Evolutionary conservation across 2,329 filamentous ascomycete species (phyloP), one percentile per base, ranked within the genome.

Genomic region (Periconia digitata): DNA sequence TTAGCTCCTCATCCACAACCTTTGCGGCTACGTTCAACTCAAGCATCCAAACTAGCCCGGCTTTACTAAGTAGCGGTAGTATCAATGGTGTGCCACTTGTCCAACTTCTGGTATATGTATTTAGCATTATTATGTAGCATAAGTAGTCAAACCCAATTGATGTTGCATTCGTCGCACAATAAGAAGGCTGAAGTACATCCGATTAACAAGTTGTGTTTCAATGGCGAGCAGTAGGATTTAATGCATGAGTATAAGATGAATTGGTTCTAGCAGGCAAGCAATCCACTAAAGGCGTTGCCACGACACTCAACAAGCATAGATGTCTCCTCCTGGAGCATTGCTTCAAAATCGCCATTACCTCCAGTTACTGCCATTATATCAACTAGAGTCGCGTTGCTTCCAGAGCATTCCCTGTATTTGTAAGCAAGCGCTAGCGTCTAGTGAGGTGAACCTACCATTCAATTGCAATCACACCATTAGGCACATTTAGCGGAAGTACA

Each of bases 271-370:
- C 21, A 40, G 38, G 6, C 21, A 8, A 3, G 3, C 5, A 24
- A 13, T 40, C 27, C 24, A 6, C 7, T 21, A 22, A 20, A 20
- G 13, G 40, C 15, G 23, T 44, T 44, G 13, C 10, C 16, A 16
- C 42, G 42, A 22, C 21, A 44, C 15, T 35, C 8, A 21, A 44
- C 17, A 23, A 8, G 13, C 5, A 36, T 15, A 44, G 6, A 6
- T 6, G 27, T 15, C 2, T 36, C 16, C 18, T 37, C 42, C 13
- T 21, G 42, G 4, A 44, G 27, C 16, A 36, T 7, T n/a, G 7
- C n/a, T 21, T 45, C 17, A n/a, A 10, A 45, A 24, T 45, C 43
- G 2, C 43, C 32, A n/a, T 8, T 37, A 15, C 43, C 34, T n/a
- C 22, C 15, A 17, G 13, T 38, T 27, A 45, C 24, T 3, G 37